Evolutionary conservation across 202 grass and related monocot genomes (phyloP).

Genomic region (Schoenoplectus triqueter): DNA sequence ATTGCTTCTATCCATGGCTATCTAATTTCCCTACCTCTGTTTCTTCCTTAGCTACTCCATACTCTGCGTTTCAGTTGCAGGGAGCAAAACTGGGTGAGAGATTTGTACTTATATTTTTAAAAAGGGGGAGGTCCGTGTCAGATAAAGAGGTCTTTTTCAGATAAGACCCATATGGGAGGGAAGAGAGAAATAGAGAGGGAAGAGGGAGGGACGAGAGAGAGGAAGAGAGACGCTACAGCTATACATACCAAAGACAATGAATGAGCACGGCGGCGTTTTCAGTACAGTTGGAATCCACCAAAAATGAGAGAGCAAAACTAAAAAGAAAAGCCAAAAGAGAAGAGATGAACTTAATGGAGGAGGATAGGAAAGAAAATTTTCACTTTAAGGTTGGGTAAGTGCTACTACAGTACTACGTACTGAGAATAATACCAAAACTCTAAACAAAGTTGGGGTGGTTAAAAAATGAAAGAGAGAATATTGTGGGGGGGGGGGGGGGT

Average conservation of each 20-base stretch:
- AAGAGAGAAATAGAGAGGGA: neutral
- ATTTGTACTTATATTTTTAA: neutral
- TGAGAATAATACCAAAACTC: neutral
- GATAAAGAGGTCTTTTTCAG: slow-evolving; percentile 32
- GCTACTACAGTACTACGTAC: neutral
- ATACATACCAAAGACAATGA: slow-evolving; percentile 40
- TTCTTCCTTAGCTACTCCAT: slow-evolving; percentile 29
- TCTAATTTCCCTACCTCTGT: slow-evolving; percentile 1
- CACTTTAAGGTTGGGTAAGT: slow-evolving; percentile 20
- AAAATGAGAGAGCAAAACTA: slow-evolving; percentile 17
- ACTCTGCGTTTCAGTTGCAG: neutral
- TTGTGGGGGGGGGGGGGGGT: neutral
- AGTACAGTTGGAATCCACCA: slow-evolving; percentile 42
- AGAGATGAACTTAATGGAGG: neutral
- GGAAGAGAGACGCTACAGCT: slow-evolving; percentile 25
- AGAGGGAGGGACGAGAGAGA: neutral
- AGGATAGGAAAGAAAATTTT: neutral
- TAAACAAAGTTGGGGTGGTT: slow-evolving; percentile 9
- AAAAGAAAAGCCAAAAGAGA: neutral
- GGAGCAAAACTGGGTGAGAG: slow-evolving; percentile 18
- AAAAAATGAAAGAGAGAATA: neutral
- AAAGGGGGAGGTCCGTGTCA: neutral
- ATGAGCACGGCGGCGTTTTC: slow-evolving; percentile 34
- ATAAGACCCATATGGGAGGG: neutral
- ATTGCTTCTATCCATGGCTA: slow-evolving; percentile 25